Evolutionary conservation across 2,329 filamentous ascomycete genomes (phyloP).

Genomic region (Curvularia eragrostidis): DNA sequence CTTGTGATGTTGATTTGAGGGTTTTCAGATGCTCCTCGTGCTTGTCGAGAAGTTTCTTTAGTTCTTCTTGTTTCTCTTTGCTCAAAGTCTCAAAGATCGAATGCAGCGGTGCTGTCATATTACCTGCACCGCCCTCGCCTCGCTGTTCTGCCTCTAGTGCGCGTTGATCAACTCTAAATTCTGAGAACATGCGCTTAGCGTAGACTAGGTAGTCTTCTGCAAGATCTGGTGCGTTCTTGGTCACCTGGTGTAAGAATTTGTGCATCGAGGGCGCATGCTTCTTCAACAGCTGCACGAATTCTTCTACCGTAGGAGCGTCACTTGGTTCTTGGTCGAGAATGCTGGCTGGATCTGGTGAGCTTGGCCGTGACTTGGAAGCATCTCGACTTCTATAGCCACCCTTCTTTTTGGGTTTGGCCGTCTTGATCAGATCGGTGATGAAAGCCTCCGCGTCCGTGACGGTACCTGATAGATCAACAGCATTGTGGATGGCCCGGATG

Average conservation of each 20-base stretch:
- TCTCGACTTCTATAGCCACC: constrained; percentile 33
- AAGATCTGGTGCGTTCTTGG: constrained; percentile 71
- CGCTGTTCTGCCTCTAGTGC: constrained; percentile 28
- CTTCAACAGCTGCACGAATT: constrained; percentile 72
- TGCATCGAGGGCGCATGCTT: constrained; percentile 70
- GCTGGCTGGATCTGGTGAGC: constrained; percentile 35
- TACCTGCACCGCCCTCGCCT: constrained; percentile 48
- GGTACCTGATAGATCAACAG: constrained; percentile 73
- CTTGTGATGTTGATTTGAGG: constrained; percentile 29
- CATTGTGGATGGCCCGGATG: constrained; percentile 73
- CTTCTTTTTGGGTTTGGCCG: constrained; percentile 50
- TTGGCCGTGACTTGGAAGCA: constrained; percentile 28
- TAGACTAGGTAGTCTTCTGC: constrained; percentile 67
- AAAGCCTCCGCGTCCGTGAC: constrained; percentile 72
- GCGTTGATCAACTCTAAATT: constrained; percentile 57
- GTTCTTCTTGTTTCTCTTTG: constrained; percentile 51
- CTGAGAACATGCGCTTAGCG: constrained; percentile 62
- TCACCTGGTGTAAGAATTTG: constrained; percentile 73
- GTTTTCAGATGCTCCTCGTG: constrained; percentile 65
- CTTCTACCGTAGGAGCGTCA: constrained; percentile 66
- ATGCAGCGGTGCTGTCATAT: constrained; percentile 52
- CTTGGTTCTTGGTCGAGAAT: constrained; percentile 29
- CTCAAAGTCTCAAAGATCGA: constrained; percentile 58
- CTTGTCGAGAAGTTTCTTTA: constrained; percentile 63
- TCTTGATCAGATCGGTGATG: constrained; percentile 72